phyloP scores from a whole-genome alignment of 768 basidiomycete species.

The Termitomyces sp. region DNA sequence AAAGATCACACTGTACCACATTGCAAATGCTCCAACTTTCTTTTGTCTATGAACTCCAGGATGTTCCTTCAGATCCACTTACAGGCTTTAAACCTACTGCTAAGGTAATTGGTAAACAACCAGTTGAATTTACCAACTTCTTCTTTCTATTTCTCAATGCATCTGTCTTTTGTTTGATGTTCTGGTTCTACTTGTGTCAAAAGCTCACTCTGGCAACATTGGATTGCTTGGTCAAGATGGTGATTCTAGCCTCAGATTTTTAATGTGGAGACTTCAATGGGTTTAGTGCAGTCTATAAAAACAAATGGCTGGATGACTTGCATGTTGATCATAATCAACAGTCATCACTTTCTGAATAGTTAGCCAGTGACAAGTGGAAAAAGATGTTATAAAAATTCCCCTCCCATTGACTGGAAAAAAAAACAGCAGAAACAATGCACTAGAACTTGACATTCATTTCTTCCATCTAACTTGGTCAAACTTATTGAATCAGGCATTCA shows the following conservation, averaged over 20 bases:
- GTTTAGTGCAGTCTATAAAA: background rate
- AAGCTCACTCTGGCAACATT: background rate
- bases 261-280: background rate
- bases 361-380: background rate
- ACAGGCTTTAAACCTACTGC: background rate
- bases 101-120: background rate
- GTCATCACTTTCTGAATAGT: background rate
- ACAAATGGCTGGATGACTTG: background rate
- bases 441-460: background rate
- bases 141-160: constrained; percentile 4
- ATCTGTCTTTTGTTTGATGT: background rate
- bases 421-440: background rate
- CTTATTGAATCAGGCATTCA: background rate
- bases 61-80: background rate
- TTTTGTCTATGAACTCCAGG: background rate
- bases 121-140: no score
- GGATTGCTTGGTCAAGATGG: background rate
- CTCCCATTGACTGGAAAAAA: background rate
- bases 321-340: background rate
- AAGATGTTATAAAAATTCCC: background rate
- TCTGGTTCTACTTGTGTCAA: background rate
- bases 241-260: background rate
- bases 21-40: background rate
- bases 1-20: background rate
- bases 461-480: background rate